Base-by-base conservation (phyloP, 306 rosid genomes). In the Dryas drummondii region DNA sequence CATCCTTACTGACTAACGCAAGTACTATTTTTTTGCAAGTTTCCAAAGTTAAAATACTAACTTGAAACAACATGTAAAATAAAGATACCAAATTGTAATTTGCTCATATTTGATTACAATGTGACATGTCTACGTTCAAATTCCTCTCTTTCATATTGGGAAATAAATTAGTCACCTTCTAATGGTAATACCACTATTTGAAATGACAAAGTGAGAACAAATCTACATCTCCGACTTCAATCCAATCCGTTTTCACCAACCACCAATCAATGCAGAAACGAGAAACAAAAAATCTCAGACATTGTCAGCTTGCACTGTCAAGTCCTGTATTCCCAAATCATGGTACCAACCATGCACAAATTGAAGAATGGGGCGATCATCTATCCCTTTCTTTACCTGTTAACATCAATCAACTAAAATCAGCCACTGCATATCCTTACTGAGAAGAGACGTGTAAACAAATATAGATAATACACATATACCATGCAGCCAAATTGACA, bases 291-390 rank as follows among this genome's bases (percentile, higher is more conserved):
- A 66, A 37, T 17, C 75, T 90, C 85, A 90, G 48, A 82, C 84
- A 11, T 71, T 81, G 72, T 88, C 93, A 27, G 82, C 83, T 80
- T 94, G 98, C 85, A 92, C 92, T 0, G 96, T 89, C 81, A 94
- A 88, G 83, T 90, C 91, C 68, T 81, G 97, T 70, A 94, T 83
- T 41, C 99, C 99, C 84, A 92, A 81, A 75, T 94, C 99, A 62
- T 90, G 97, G 86, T 86, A 94, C 76, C 92, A 80, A 16, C 87
- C 93, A 73, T 94, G 99, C 88, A 88, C 97, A 64, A 76, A 89
- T 70, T 84, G 93, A 13, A 92, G 93, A 52, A 87, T 75, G 22
- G 86, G 82, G 14, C 90, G 88, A 80, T 89, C 88, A 68, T 87
- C 91, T 16, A 64, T 62, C 82, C 89, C 97, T 78, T 92, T 83